Conservation (phyloP, 257 asterid species). For the Avicennia marina region DNA sequence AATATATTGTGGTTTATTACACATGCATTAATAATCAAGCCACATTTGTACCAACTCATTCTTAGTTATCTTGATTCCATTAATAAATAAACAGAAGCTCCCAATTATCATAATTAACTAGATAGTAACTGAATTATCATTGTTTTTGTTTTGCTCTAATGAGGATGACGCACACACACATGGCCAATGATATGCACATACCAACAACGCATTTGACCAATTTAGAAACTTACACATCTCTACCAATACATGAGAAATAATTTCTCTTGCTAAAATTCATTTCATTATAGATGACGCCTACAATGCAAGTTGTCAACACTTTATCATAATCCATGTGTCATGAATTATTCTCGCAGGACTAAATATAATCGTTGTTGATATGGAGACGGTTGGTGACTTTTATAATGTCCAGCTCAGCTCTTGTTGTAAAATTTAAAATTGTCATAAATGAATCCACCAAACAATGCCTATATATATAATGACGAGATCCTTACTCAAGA, state of each 20-base stretch:
- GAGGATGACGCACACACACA: background rate
- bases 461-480: conserved; percentile 15
- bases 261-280: background rate
- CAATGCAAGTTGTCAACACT: background rate
- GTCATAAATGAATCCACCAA: background rate
- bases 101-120: background rate
- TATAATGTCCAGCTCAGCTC: background rate
- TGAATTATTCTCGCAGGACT: background rate
- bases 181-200: background rate
- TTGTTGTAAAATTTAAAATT: background rate
- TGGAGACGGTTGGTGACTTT: background rate
- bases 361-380: background rate
- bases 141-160: too few species aligned
- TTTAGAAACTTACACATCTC: background rate
- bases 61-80: background rate
- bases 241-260: too few species aligned
- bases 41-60: conserved; percentile 19
- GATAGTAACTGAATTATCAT: too few species aligned
- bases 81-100: conserved; percentile 11
- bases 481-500: conserved; percentile 28
- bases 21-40: conserved; percentile 4
- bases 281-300: background rate
- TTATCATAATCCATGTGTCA: background rate
- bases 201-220: too few species aligned
- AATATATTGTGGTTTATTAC: conserved; percentile 5